These are phyloP conservation scores for Sanguinoderma infundibulare DNA, from an alignment of 1,284 basidiomycete species.

Conservation along the genomic window DNA sequence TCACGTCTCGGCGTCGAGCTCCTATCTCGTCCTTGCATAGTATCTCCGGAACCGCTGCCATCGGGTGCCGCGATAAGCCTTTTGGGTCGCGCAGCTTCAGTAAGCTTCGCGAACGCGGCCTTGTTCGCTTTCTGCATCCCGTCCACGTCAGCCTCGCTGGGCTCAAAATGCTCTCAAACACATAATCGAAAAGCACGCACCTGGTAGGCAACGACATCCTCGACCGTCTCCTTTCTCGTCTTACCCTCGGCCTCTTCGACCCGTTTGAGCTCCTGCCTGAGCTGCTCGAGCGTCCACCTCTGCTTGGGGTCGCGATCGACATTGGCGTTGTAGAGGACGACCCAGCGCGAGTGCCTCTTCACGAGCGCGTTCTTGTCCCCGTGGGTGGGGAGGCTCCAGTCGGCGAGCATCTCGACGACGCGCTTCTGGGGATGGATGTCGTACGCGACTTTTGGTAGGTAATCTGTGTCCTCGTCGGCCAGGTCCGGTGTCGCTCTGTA, in stretches of 20 bases:
- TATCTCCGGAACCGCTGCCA: not conserved
- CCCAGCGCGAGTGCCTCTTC: conserved; percentile 70
- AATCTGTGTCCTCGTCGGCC: conserved; percentile 44
- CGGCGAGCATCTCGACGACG: conserved; percentile 59
- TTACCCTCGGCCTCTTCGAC: conserved; percentile 59
- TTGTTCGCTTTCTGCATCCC: conserved; percentile 46
- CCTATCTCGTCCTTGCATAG: not conserved
- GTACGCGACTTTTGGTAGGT: conserved; percentile 70
- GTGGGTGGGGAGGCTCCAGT: conserved; percentile 51
- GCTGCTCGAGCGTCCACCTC: conserved; percentile 51
- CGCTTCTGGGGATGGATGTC: conserved; percentile 64
- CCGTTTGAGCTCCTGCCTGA: conserved; percentile 56
- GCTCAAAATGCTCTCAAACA: not conserved
- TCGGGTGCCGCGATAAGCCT: not conserved
- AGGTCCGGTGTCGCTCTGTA: conserved; percentile 19
- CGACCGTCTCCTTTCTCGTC: conserved; percentile 43
- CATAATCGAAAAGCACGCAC: conserved; percentile 38
- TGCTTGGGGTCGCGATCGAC: conserved; percentile 56
- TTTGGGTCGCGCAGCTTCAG: conserved; percentile 44
- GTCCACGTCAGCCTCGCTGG: not conserved
- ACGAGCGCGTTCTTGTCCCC: conserved; percentile 59
- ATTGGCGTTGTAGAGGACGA: conserved; percentile 72
- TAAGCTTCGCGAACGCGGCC: conserved; percentile 46
- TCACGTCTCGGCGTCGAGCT: not conserved
- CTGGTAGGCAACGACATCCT: conserved; percentile 51